Evolutionary conservation across 257 asterid genomes (phyloP).

Genomic region (Leonotis leonurus): DNA sequence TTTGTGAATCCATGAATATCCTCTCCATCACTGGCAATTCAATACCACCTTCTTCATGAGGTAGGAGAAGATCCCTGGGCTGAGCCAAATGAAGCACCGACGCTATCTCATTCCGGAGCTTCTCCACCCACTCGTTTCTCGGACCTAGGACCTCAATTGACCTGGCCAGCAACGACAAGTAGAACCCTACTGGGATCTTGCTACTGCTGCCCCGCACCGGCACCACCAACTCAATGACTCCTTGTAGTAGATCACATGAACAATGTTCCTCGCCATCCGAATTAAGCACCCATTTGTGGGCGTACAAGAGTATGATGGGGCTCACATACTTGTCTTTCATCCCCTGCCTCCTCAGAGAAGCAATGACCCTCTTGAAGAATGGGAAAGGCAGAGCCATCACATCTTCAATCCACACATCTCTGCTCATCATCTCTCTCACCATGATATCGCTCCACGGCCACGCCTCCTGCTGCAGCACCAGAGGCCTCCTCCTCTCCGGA

Average conservation of each 20-base stretch:
- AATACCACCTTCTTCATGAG: neutral
- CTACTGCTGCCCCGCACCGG: slow-evolving; percentile 19
- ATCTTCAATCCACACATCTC: slow-evolving; percentile 59
- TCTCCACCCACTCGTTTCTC: slow-evolving; percentile 35
- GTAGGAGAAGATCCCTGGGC: slow-evolving; percentile 32
- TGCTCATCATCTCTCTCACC: slow-evolving; percentile 33
- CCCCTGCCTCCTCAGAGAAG: slow-evolving; percentile 67
- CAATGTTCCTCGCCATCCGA: neutral
- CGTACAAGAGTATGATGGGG: slow-evolving; percentile 55
- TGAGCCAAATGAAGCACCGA: slow-evolving; percentile 45
- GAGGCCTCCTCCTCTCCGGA: slow-evolving; percentile 59
- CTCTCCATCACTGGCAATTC: slow-evolving; percentile 43
- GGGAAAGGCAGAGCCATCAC: slow-evolving; percentile 51
- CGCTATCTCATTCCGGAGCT: slow-evolving; percentile 43
- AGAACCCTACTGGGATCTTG: slow-evolving; percentile 57
- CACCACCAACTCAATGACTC: slow-evolving; percentile 47
- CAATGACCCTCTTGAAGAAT: slow-evolving; percentile 55
- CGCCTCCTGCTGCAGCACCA: slow-evolving; percentile 37
- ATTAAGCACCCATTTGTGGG: slow-evolving; percentile 41
- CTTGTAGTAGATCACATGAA: slow-evolving; percentile 24
- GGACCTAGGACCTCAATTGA: slow-evolving; percentile 29
- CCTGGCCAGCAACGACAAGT: slow-evolving; percentile 46
- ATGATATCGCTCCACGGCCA: slow-evolving; percentile 32
- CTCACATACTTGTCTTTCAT: slow-evolving; percentile 68
- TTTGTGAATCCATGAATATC: slow-evolving; percentile 32